These are phyloP conservation scores for Aschersonia sp. DNA, from an alignment of 2,329 filamentous ascomycete species.

Conservation along the genomic window DNA sequence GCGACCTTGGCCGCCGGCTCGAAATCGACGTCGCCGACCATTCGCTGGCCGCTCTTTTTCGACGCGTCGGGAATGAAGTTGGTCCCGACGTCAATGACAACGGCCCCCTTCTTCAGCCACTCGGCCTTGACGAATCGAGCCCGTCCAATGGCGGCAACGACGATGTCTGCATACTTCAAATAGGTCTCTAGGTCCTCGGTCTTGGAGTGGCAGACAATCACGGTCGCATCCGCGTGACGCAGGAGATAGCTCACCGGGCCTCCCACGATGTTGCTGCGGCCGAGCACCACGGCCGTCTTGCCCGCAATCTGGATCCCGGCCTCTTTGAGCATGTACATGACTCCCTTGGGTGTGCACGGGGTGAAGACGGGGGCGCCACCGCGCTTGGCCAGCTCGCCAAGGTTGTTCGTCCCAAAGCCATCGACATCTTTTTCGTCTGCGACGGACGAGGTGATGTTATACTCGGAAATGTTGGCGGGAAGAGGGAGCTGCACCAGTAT, in stretches of 20 bases:
- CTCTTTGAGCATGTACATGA: conserved; percentile 83
- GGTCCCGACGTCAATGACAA: conserved; percentile 95
- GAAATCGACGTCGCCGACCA: conserved; percentile 93
- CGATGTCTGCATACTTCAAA: conserved; percentile 73
- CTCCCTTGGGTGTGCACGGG: conserved; percentile 92
- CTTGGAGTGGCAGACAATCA: conserved; percentile 90
- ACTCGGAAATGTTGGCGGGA: conserved; percentile 80
- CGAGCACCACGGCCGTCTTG: conserved; percentile 89
- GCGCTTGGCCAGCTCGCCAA: conserved; percentile 92
- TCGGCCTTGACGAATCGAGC: conserved; percentile 83
- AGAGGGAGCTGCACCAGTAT: conserved; percentile 90
- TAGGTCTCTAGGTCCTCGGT: conserved; percentile 60
- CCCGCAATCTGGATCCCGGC: conserved; percentile 71
- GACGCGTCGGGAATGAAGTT: conserved; percentile 84
- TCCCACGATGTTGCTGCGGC: conserved; percentile 92
- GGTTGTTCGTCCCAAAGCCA: conserved; percentile 87
- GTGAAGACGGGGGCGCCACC: conserved; percentile 81
- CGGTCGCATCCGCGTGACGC: conserved; percentile 90
- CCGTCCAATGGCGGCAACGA: conserved; percentile 84
- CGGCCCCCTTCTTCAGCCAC: conserved; percentile 87
- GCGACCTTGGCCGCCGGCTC: conserved; percentile 74
- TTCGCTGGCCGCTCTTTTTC: conserved; percentile 81
- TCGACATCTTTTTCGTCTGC: conserved; percentile 94
- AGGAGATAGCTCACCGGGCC: conserved; percentile 93
- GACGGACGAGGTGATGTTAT: conserved; percentile 78